Base-by-base conservation (phyloP, 129 eudicot genomes). In the Chrysanthemum makinoi region DNA sequence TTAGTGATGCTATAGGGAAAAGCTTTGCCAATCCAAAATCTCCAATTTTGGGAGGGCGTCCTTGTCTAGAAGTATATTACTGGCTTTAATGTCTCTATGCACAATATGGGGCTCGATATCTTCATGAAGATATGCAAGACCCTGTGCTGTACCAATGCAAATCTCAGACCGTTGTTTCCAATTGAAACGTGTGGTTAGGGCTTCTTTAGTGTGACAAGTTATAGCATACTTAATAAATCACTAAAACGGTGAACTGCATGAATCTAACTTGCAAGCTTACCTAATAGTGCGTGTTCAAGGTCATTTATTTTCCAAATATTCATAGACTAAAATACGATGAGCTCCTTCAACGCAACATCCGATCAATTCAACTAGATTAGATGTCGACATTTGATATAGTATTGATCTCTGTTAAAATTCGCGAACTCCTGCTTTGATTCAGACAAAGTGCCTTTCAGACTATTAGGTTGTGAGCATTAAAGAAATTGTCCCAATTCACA, bases 11-110 rank as follows among this genome's bases (percentile, higher is more conserved):
- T 80, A 65, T 94, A 0, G 98, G 98, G 49, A 94, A 94, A 65
- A 94, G 98, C 75, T 89, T 94, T 57, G 98, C 98, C 86, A 94
- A 79, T 54, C 98, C 98, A 75, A 94, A 94, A 75, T 94, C 98
- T 80, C 98, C 98, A 60, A 94, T 89, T 86, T 94, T 59, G 98
- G 96, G 7, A 17, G 64, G 57, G 82, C 89, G 65, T 89, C 83
- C 68, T 78, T 78, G 76, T 89, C 95, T 50, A 92, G 82, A 74
- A 92, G 95, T 72, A 92, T 81, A 72, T 92, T 92, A 78, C 98
- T 92, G 49, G 98, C 96, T 92, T 92, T 92, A 82, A 92, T 85
- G 72, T 92, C 98, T 70, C 96, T 78, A 69, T 89, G 98, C 63
- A 92, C 95, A 55, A 92, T 92, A 74, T 68, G 91, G n/a, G 98